Conservation (phyloP, 768 basidiomycete genomes). For the Kondoa malvinella region DNA sequence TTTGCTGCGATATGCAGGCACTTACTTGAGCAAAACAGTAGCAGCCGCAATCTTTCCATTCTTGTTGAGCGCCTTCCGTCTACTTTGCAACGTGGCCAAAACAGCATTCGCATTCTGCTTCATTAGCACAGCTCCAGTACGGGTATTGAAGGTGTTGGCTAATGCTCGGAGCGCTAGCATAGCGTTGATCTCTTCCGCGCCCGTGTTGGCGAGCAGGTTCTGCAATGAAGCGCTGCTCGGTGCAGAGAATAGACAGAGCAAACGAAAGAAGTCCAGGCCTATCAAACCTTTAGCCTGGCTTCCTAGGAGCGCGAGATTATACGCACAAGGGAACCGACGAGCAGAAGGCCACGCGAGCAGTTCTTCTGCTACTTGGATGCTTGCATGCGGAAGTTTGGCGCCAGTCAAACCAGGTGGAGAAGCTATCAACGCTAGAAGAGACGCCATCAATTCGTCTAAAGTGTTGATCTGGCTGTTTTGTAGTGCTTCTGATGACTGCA, state of each 20-base stretch:
- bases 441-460: not conserved
- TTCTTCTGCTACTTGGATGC: slow-evolving; percentile 7
- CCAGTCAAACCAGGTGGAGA: not conserved
- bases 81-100: slow-evolving; percentile 38
- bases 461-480: not conserved
- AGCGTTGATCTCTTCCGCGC: slow-evolving; percentile 61
- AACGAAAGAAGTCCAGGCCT: slow-evolving; percentile 69
- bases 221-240: slow-evolving; percentile 37
- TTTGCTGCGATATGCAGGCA: not conserved
- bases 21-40: slow-evolving; percentile 77
- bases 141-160: slow-evolving; percentile 49
- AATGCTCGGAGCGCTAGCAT: slow-evolving; percentile 61
- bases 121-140: slow-evolving; percentile 19
- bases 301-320: not conserved
- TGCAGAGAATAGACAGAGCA: slow-evolving; percentile 51
- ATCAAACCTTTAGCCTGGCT: not conserved
- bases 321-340: slow-evolving; percentile 29
- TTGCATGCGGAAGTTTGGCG: not conserved
- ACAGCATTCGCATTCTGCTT: slow-evolving; percentile 6
- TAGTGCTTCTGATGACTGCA: not conserved
- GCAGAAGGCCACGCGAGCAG: slow-evolving; percentile 20
- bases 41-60: slow-evolving; percentile 57
- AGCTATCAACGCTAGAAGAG: not conserved
- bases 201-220: slow-evolving; percentile 47
- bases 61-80: slow-evolving; percentile 46